phyloP scores from a whole-genome alignment of 345 rosid species.

The Citrus maxima region DNA sequence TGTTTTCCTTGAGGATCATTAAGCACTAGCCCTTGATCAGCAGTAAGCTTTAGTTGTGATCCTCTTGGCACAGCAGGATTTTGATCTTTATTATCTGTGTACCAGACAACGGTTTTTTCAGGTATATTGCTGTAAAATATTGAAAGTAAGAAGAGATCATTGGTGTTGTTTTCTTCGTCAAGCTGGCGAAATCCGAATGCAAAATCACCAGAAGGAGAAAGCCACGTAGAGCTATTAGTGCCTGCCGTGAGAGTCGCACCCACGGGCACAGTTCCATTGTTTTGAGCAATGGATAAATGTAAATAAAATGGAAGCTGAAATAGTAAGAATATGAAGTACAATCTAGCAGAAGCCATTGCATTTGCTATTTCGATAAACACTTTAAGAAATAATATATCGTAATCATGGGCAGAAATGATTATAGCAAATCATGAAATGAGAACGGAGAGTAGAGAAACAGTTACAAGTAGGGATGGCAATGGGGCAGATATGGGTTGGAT shows the following conservation, averaged over 20 bases:
- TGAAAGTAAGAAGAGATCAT: slow-evolving; percentile 22
- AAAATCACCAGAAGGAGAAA: slow-evolving; percentile 30
- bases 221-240: not conserved
- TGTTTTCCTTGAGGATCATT: not conserved
- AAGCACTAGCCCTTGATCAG: slow-evolving; percentile 22
- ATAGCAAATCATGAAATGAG: too few species aligned
- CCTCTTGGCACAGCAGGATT: not conserved
- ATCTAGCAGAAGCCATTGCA: too few species aligned
- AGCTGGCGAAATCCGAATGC: slow-evolving; percentile 29
- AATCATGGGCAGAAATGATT: too few species aligned
- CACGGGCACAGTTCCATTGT: not conserved
- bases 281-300: too few species aligned
- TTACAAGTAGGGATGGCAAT: too few species aligned
- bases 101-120: slow-evolving; percentile 23
- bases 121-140: slow-evolving; percentile 28
- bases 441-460: too few species aligned
- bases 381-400: too few species aligned
- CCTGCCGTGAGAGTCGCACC: not conserved
- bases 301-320: too few species aligned
- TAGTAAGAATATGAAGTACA: too few species aligned
- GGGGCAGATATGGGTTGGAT: too few species aligned
- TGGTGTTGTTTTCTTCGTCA: too few species aligned
- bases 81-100: not conserved
- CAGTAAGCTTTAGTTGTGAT: slow-evolving; percentile 22
- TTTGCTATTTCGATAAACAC: too few species aligned